Percentiles rank a stretch among this genome's conserved stretches.
phyloP scores from a whole-genome alignment of 495 filamentous ascomycete species.

The Aspergillus incahuasiensis region DNA sequence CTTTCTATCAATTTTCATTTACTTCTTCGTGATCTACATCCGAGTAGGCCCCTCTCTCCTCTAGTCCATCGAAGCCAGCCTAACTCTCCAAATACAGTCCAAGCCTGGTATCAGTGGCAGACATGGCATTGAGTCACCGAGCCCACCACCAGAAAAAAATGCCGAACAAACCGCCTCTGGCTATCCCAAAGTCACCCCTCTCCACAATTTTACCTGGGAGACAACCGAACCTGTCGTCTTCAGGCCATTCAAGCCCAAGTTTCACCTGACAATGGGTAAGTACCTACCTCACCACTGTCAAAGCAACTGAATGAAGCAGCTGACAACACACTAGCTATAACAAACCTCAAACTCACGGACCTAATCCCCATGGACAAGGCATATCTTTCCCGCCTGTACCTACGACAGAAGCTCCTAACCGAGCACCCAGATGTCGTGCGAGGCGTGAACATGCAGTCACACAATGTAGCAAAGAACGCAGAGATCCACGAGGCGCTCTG shows the following conservation, averaged over 20 bases:
- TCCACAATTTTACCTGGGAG: constrained; percentile 57
- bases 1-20: not conserved
- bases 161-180: not conserved
- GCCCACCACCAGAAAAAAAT: not conserved
- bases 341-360: constrained; percentile 47
- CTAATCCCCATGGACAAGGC: constrained; percentile 61
- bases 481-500: constrained; percentile 41
- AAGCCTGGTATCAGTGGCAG: not conserved
- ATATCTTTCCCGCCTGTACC: constrained; percentile 50
- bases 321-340: constrained; percentile 32
- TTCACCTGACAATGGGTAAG: constrained; percentile 70
- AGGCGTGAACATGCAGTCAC: constrained; percentile 28
- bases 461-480: constrained; percentile 19
- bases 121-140: not conserved
- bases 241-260: constrained; percentile 66
- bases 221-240: constrained; percentile 55
- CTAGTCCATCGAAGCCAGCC: not conserved
- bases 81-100: not conserved
- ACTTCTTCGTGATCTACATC: constrained; percentile 8
- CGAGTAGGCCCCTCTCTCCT: constrained; percentile 6
- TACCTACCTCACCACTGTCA: no score
- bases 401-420: constrained; percentile 45
- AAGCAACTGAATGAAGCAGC: no score
- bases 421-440: constrained; percentile 39
- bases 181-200: constrained; percentile 44